Evolutionary conservation across 257 asterid species (phyloP).

Genomic region (Solanum phureja): DNA sequence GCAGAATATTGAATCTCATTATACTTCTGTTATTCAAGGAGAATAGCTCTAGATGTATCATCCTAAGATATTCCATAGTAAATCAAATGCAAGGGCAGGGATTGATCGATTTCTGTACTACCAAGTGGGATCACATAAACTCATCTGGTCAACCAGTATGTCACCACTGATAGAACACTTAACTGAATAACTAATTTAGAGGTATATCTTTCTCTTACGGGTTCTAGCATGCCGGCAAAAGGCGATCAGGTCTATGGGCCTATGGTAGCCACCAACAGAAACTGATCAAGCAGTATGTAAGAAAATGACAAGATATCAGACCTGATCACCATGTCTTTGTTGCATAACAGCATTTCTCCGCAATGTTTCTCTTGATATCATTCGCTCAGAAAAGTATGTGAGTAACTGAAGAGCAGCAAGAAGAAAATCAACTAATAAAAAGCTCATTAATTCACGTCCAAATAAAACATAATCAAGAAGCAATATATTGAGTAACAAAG

Average conservation of each 20-base stretch:
- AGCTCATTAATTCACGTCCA: not conserved
- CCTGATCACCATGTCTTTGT: constrained; percentile 58
- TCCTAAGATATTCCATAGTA: not conserved
- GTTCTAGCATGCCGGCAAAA: not conserved
- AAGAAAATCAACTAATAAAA: not conserved
- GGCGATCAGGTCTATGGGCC: not conserved
- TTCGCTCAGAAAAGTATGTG: constrained; percentile 67
- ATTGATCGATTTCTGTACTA: not conserved
- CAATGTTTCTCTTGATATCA: constrained; percentile 84
- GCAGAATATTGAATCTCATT: not conserved
- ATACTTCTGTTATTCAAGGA: not conserved
- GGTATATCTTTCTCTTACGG: not conserved
- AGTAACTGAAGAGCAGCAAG: constrained; percentile 40
- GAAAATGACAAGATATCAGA: constrained; percentile 6
- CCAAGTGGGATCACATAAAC: not conserved
- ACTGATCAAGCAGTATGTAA: not conserved
- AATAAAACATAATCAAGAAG: not conserved
- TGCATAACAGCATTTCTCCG: constrained; percentile 83
- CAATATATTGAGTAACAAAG: not conserved
- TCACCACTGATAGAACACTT: not conserved
- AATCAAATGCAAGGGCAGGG: not conserved
- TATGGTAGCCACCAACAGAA: not conserved
- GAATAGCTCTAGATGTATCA: not conserved
- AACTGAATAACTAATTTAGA: not conserved
- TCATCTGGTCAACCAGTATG: not conserved